phyloP scores from a whole-genome alignment of 495 filamentous ascomycete species.

The Astrocystis sublimbata region DNA sequence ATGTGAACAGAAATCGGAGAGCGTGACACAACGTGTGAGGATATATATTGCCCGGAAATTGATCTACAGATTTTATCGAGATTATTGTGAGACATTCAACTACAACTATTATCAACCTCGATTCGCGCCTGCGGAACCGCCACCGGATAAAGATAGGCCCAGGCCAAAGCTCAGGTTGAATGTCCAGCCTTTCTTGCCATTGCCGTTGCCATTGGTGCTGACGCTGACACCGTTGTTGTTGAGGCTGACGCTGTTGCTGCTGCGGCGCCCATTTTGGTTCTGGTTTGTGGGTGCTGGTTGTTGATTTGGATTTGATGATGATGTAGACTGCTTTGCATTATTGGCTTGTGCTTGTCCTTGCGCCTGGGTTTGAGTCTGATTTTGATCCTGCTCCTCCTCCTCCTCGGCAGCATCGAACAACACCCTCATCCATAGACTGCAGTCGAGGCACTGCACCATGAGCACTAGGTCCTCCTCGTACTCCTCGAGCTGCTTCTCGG shows the following conservation, averaged over 20 bases:
- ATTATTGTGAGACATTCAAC: neutral
- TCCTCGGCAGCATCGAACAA: conserved; percentile 66
- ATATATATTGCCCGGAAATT: neutral
- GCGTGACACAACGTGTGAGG: neutral
- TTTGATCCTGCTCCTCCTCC: conserved; percentile 15
- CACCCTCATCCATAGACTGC: conserved; percentile 79
- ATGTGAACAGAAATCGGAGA: neutral
- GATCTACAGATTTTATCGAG: neutral
- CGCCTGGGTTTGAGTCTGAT: no score
- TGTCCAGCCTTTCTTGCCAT: conserved; percentile 20
- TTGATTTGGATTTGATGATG: neutral
- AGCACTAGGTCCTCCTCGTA: conserved; percentile 66
- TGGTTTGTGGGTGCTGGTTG: neutral
- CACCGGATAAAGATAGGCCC: conserved; percentile 28
- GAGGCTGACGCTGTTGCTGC: conserved; percentile 18
- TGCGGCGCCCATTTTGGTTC: conserved; percentile 19
- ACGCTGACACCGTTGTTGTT: conserved; percentile 19
- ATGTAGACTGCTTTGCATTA: neutral
- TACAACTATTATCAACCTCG: neutral
- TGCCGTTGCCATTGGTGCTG: conserved; percentile 18
- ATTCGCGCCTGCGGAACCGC: conserved; percentile 11
- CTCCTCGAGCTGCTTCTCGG: conserved; percentile 70
- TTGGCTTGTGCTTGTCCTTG: no score
- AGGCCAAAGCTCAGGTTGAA: conserved; percentile 33
- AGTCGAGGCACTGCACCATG: conserved; percentile 74